Evolutionary conservation across 202 grass and related monocot genomes (phyloP).

Genomic region (Cymbopogon flexuosus): DNA sequence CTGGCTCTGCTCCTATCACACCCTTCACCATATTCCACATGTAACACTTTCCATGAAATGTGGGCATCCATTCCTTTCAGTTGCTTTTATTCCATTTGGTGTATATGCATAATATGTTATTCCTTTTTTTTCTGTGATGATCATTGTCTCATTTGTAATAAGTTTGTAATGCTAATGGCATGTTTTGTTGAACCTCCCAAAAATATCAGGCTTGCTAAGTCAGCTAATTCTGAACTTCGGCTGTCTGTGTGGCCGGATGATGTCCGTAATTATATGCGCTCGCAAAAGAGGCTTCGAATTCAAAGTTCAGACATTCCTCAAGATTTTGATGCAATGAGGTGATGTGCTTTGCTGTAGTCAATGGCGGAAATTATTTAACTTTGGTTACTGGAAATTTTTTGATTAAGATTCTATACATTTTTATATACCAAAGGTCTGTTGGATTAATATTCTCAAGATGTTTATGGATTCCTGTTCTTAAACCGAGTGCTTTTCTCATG

Average conservation of each 20-base stretch:
- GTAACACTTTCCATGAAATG: neutral
- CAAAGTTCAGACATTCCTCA: constrained; percentile 33
- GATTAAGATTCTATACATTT: constrained; percentile 13
- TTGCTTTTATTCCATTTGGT: neutral
- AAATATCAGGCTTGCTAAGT: constrained; percentile 56
- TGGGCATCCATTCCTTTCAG: neutral
- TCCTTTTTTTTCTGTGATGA: neutral
- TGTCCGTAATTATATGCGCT: constrained; percentile 64
- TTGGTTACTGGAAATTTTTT: constrained; percentile 15
- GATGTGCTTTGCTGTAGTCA: constrained; percentile 7
- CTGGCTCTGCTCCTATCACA: neutral
- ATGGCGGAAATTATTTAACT: neutral
- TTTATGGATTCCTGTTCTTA: constrained; percentile 13
- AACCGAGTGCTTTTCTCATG: constrained; percentile 17
- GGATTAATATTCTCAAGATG: constrained; percentile 3
- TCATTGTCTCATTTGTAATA: constrained; percentile 8
- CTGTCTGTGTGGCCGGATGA: constrained; percentile 65
- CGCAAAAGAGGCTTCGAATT: constrained; percentile 47
- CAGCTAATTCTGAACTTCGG: constrained; percentile 56
- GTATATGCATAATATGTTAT: neutral
- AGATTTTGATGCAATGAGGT: constrained; percentile 61
- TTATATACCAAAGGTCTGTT: neutral
- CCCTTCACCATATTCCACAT: neutral
- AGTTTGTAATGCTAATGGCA: constrained; percentile 16
- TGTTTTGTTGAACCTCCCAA: constrained; percentile 29